Evolutionary conservation across 192 early-diverging fungal species (phyloP), one percentile per base, ranked within the genome.

Genomic region (Backusella sp.): DNA sequence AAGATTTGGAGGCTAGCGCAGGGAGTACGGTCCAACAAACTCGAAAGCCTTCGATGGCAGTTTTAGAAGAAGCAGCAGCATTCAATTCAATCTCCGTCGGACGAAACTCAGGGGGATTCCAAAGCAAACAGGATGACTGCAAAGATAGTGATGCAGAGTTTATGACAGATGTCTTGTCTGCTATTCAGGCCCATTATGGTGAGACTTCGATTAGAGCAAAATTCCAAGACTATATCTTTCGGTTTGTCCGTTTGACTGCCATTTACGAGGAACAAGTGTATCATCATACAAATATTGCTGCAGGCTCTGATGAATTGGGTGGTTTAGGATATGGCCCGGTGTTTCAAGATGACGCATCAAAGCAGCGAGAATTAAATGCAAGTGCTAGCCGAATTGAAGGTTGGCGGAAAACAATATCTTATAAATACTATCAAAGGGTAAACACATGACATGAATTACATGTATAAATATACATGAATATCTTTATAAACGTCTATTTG

Each of bases 121-220:
- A 71, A 49, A 41, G 7, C 15, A 44, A 71, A 15, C 70, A n/a
- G 32, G 70, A 71, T 6, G 70, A 71, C 2, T 30, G 26, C 12
- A 71, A 71, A 44, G 70, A 71, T 49, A 44, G 44, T 46, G 70
- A 71, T 49, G 26, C 28, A 30, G 70, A 71, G 30, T 71, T 71
- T 49, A 71, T 71, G 70, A 30, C n/a, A 28, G 70, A 71, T 5
- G 70, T 71, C 3, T 44, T 71, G 15, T 82, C 81, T 62, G 89
- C 94, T 32, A 96, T 96, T 59, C 91, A 95, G 59, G 85, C 91
- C 19, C 95, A 98, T 81, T 92, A 93, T 65, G 90, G 92, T 28
- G 97, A 99, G 75, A 90, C 92, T 53, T 86, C 94, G 28, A 92
- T 99, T 21, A 90, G 97, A 4, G 91, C 95, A 68, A 94, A 93